Conservation (phyloP, 192 early-diverging fungal species). For the Entomortierella chlamydospora region DNA sequence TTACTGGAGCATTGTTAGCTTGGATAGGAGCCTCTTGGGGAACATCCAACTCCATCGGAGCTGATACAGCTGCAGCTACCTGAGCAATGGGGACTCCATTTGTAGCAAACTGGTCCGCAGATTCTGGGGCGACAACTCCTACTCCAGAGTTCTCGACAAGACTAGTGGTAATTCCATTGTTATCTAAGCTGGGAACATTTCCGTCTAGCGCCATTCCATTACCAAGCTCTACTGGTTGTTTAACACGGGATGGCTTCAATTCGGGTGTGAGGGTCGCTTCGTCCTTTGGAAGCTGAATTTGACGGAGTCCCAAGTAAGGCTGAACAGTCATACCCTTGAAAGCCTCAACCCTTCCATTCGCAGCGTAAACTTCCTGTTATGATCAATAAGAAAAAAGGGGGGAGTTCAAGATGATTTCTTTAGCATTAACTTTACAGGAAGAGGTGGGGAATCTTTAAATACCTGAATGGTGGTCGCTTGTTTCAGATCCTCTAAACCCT, state of each 20-base stretch:
- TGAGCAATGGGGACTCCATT: not conserved
- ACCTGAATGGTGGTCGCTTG: conserved; percentile 55
- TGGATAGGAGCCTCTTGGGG: not conserved
- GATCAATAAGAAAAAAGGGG: not conserved
- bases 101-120: not conserved
- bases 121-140: not conserved
- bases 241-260: conserved; percentile 29
- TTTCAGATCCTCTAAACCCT: conserved; percentile 53
- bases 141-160: not conserved
- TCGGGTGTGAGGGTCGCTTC: conserved; percentile 27
- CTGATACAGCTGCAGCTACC: not conserved
- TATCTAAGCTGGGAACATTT: not conserved
- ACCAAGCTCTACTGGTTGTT: conserved; percentile 2
- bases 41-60: conserved; percentile 16
- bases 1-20: not conserved
- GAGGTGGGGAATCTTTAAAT: no score
- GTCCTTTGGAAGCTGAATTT: conserved; percentile 46
- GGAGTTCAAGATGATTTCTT: not conserved
- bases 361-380: conserved; percentile 38
- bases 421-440: no score
- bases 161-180: not conserved
- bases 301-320: conserved; percentile 27
- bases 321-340: conserved; percentile 41
- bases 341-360: conserved; percentile 35
- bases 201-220: not conserved